Conservation (phyloP, 148 eudicot species). For the Camellia lanceoleosa region DNA sequence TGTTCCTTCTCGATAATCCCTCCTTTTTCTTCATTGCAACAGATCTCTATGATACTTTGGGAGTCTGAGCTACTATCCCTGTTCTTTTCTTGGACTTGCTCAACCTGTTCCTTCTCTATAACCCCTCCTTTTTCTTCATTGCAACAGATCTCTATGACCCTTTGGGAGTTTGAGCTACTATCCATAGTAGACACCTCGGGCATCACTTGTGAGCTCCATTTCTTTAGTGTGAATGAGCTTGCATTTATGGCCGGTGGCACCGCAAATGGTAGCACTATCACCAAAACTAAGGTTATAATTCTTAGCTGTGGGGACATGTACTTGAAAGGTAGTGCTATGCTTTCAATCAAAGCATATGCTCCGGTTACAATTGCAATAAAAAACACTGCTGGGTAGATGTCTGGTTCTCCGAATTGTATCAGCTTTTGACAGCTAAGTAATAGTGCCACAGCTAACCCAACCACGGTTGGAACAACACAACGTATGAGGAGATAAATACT, state of each 20-base stretch:
- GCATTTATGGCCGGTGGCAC: not conserved
- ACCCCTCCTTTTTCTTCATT: not conserved
- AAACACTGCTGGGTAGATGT: not conserved
- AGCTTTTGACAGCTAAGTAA: not conserved
- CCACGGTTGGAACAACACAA: not conserved
- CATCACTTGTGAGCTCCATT: not conserved
- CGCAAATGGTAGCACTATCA: not conserved
- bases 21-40: not conserved
- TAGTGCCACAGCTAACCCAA: not conserved
- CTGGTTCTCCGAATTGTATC: not conserved
- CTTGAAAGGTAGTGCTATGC: slow-evolving; percentile 2
- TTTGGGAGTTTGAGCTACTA: slow-evolving; percentile 2
- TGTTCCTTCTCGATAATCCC: not conserved
- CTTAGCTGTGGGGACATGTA: slow-evolving; percentile 1
- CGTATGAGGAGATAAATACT: not conserved
- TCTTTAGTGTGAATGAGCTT: not conserved
- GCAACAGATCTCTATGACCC: not conserved
- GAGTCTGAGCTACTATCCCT: not conserved
- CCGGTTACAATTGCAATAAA: not conserved
- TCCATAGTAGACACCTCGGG: not conserved
- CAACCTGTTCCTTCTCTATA: not conserved
- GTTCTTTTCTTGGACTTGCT: not conserved
- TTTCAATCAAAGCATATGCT: not conserved
- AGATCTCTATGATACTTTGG: slow-evolving; percentile 4
- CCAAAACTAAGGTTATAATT: not conserved